Percentiles rank a stretch among this genome's conserved stretches.
Evolutionary conservation across 2,329 filamentous ascomycete genomes (phyloP).

Genomic region (Thelonectria olida): DNA sequence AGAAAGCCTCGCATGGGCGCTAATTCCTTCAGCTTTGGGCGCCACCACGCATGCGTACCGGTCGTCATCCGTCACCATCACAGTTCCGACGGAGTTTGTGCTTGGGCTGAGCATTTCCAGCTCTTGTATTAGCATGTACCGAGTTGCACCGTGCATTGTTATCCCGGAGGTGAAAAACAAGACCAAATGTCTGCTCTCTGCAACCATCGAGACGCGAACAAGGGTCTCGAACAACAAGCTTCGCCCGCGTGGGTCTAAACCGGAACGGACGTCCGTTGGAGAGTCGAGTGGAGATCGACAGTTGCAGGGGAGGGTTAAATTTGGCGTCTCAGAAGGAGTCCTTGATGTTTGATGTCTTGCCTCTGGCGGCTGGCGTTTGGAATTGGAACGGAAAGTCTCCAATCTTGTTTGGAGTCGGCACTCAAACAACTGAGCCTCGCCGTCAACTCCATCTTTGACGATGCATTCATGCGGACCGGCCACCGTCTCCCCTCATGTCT

Average conservation of each 20-base stretch:
- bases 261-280: slow-evolving; percentile 5
- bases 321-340: slow-evolving; percentile 20
- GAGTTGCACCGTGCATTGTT: no score
- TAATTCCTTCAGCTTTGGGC: slow-evolving; percentile 17
- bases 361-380: neutral
- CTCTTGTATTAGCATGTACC: no score
- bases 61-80: neutral
- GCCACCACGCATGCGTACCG: slow-evolving; percentile 13
- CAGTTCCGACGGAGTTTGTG: neutral
- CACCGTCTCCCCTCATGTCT: neutral
- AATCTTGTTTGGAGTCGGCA: neutral
- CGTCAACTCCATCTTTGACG: neutral
- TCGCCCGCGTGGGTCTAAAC: slow-evolving; percentile 34
- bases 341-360: slow-evolving; percentile 14
- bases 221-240: slow-evolving; percentile 39
- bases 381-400: neutral
- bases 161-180: no score
- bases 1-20: slow-evolving; percentile 13
- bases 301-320: no score
- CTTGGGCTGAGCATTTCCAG: neutral
- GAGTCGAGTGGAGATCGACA: slow-evolving; percentile 10
- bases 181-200: no score
- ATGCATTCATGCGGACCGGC: neutral
- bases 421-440: neutral
- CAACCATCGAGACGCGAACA: no score